Evolutionary conservation across 768 basidiomycete species (phyloP).

Genomic region (Galerina marginata): DNA sequence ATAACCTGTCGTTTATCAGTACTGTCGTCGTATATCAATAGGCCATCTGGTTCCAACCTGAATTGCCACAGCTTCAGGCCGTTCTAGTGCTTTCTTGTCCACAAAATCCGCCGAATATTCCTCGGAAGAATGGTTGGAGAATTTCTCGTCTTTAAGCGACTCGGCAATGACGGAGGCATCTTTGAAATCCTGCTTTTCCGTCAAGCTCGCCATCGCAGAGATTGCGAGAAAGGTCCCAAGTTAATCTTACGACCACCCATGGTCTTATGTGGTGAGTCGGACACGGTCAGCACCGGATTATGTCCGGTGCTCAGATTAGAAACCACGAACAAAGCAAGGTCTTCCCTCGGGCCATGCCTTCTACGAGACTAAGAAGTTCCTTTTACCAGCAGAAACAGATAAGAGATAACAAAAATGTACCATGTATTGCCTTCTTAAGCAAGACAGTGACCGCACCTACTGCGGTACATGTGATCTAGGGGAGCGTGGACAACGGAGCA

Average conservation of each 20-base stretch:
- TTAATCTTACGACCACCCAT: neutral
- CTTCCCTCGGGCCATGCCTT: conserved; percentile 2
- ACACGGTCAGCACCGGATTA: conserved; percentile 2
- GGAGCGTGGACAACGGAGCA: neutral
- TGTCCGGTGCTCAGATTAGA: conserved; percentile 6
- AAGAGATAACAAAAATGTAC: conserved; percentile 18
- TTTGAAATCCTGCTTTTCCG: conserved; percentile 10
- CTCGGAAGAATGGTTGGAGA: conserved; percentile 12
- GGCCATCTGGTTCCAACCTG: conserved; percentile 31
- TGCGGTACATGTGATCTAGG: neutral
- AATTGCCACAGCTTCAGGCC: conserved; percentile 49
- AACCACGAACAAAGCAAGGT: conserved; percentile 1
- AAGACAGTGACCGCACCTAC: neutral
- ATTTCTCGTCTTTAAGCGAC: conserved; percentile 14
- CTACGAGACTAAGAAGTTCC: conserved; percentile 4
- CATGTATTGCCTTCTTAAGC: conserved; percentile 3
- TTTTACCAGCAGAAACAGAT: conserved; percentile 1
- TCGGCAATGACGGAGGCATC: conserved; percentile 2
- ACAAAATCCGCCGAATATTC: conserved; percentile 15
- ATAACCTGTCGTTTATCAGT: conserved; percentile 40
- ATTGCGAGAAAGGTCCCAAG: neutral
- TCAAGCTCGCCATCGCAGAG: neutral
- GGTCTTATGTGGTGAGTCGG: neutral
- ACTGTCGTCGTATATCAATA: neutral
- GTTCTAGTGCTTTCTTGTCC: conserved; percentile 37